phyloP scores from a whole-genome alignment of 225 moss, liverwort and hornwort species.

The Polytrichum formosum region DNA sequence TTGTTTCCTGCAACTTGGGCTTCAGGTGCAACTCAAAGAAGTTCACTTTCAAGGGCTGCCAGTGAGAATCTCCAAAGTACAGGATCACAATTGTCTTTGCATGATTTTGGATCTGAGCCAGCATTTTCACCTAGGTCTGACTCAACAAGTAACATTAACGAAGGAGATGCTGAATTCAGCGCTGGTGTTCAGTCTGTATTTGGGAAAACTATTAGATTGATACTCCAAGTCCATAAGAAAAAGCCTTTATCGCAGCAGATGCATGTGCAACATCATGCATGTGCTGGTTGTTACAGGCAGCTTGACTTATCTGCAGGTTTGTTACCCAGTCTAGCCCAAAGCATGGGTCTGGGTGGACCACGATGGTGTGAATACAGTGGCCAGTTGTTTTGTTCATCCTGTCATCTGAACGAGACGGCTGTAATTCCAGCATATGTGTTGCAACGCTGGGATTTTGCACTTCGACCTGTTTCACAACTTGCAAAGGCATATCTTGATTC shows the following conservation, averaged over 20 bases:
- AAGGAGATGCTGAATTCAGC: slow-evolving; percentile 32
- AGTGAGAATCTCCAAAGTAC: slow-evolving; percentile 22
- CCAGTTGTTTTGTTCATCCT: slow-evolving; percentile 85
- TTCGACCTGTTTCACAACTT: slow-evolving; percentile 82
- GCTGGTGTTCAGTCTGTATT: slow-evolving; percentile 51
- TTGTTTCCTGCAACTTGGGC: slow-evolving; percentile 63
- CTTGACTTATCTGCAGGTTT: slow-evolving; percentile 64
- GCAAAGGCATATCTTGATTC: slow-evolving; percentile 99
- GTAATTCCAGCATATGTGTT: slow-evolving; percentile 90
- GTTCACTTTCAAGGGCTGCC: slow-evolving; percentile 26
- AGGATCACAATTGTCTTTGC: slow-evolving; percentile 31
- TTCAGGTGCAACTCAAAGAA: slow-evolving; percentile 20
- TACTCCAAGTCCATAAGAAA: slow-evolving; percentile 77
- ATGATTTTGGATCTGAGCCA: slow-evolving; percentile 43
- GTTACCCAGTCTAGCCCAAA: slow-evolving; percentile 81
- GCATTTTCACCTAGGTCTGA: slow-evolving; percentile 47
- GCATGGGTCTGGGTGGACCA: slow-evolving; percentile 75
- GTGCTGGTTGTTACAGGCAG: slow-evolving; percentile 91
- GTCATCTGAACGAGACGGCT: slow-evolving; percentile 91
- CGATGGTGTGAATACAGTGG: slow-evolving; percentile 95
- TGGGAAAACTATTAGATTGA: slow-evolving; percentile 84
- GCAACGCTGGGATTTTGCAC: slow-evolving; percentile 91
- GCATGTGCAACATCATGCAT: slow-evolving; percentile 82
- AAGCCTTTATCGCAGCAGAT: slow-evolving; percentile 78
- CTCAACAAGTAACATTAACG: slow-evolving; percentile 22